Evolutionary conservation across 2,329 filamentous ascomycete genomes (phyloP).

Genomic region (Albifimbria verrucaria): DNA sequence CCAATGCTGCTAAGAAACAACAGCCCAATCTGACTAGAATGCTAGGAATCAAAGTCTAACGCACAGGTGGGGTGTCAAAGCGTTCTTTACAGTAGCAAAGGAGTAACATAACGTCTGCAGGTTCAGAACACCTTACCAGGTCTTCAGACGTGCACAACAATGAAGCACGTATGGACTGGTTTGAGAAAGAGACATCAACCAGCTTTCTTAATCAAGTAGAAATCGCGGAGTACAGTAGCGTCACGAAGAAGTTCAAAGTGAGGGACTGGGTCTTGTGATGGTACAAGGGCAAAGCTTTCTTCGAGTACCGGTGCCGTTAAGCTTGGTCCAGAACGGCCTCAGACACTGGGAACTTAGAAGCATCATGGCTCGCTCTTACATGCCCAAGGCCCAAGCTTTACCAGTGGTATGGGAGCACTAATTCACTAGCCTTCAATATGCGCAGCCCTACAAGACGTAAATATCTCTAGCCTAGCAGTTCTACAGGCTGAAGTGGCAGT

Average conservation of each 20-base stretch:
- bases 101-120: no score
- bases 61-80: no score
- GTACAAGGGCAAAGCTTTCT: background rate
- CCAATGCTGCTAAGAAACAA: no score
- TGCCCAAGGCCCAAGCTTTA: background rate
- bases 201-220: background rate
- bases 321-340: background rate
- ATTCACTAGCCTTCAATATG: background rate
- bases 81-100: no score
- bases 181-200: no score
- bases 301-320: background rate
- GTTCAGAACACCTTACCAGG: no score
- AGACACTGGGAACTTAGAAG: background rate
- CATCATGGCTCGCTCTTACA: background rate
- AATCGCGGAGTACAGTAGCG: no score
- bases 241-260: background rate
- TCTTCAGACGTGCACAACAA: no score
- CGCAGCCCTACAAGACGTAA: background rate
- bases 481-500: background rate
- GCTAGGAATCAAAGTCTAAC: no score
- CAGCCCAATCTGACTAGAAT: no score
- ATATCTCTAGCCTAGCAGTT: background rate
- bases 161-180: no score
- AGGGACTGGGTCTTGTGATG: background rate
- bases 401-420: background rate